A percentile compares a stretch with the other conserved stretches of the same genome.
Conservation (phyloP, 2,329 filamentous ascomycete species). For the Myrmaecium sp. region DNA sequence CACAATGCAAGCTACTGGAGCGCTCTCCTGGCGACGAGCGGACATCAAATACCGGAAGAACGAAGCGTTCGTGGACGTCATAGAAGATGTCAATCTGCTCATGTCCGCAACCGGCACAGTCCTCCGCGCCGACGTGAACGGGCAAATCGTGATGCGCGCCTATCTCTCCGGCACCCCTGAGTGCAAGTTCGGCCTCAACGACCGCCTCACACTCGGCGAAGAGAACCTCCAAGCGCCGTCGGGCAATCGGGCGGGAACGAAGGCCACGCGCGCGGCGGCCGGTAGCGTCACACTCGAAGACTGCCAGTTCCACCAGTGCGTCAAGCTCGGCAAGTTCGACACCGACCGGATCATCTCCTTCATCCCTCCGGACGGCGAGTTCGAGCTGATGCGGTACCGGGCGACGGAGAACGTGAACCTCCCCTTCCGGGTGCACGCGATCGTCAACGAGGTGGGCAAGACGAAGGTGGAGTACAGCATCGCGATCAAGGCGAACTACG, state of each 20-base stretch:
- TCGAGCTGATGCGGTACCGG: conserved; percentile 96
- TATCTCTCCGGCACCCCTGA: conserved; percentile 93
- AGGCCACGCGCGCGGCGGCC: conserved; percentile 87
- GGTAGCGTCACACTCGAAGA: conserved; percentile 93
- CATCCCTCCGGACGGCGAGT: conserved; percentile 90
- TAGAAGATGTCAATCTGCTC: conserved; percentile 95
- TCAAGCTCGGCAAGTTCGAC: conserved; percentile 94
- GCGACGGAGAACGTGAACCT: conserved; percentile 97
- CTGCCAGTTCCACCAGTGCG: conserved; percentile 97
- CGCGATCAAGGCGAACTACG: conserved; percentile 92
- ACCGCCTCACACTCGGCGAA: conserved; percentile 74
- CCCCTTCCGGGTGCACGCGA: conserved; percentile 96
- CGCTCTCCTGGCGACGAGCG: conserved; percentile 87
- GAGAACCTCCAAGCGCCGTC: conserved; percentile 40
- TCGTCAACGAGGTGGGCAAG: conserved; percentile 92
- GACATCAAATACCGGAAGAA: conserved; percentile 99
- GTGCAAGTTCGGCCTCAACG: conserved; percentile 97
- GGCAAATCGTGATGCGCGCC: conserved; percentile 96
- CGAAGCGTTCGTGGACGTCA: conserved; percentile 97
- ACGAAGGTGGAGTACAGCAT: conserved; percentile 98
- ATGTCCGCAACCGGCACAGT: conserved; percentile 98
- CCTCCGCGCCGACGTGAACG: conserved; percentile 85
- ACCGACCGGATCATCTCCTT: conserved; percentile 94
- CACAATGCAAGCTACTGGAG: conserved; percentile 97
- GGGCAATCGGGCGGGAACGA: conserved; percentile 66